These are phyloP conservation scores for Debaryomyces castellii DNA, from an alignment of 805 yeast genomes.

Conservation along the genomic window DNA sequence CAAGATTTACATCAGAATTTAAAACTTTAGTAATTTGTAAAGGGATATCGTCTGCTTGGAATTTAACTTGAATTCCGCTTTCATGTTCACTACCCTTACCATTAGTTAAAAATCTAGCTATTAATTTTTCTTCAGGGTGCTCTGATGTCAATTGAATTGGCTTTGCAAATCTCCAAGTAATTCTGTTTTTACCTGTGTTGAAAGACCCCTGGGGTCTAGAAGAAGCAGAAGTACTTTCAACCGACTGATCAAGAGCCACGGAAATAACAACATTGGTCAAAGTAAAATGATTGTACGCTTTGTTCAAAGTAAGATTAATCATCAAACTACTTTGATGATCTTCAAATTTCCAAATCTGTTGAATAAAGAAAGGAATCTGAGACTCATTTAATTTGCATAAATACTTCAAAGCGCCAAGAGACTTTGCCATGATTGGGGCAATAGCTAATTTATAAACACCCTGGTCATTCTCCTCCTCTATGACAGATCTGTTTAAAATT, in stretches of 20 bases:
- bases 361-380: conserved; percentile 64
- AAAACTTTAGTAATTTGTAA: conserved; percentile 39
- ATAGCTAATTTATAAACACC: conserved; percentile 44
- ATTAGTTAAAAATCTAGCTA: conserved; percentile 83
- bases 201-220: conserved; percentile 92
- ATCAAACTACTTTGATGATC: conserved; percentile 81
- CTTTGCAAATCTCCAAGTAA: conserved; percentile 72
- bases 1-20: conserved; percentile 26
- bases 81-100: conserved; percentile 70
- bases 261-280: conserved; percentile 63
- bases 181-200: conserved; percentile 79
- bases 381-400: conserved; percentile 45
- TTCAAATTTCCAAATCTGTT: conserved; percentile 91
- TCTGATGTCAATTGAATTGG: conserved; percentile 38
- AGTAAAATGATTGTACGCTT: conserved; percentile 38
- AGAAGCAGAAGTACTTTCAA: conserved; percentile 69
- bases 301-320: conserved; percentile 61
- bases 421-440: conserved; percentile 53
- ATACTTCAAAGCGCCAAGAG: conserved; percentile 82
- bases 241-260: conserved; percentile 58
- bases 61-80: conserved; percentile 71
- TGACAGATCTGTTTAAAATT: conserved; percentile 39
- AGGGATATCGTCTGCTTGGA: conserved; percentile 48
- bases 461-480: conserved; percentile 25
- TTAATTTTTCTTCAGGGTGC: conserved; percentile 61